phyloP scores from a whole-genome alignment of 129 eudicot species.

The Silybum marianum region DNA sequence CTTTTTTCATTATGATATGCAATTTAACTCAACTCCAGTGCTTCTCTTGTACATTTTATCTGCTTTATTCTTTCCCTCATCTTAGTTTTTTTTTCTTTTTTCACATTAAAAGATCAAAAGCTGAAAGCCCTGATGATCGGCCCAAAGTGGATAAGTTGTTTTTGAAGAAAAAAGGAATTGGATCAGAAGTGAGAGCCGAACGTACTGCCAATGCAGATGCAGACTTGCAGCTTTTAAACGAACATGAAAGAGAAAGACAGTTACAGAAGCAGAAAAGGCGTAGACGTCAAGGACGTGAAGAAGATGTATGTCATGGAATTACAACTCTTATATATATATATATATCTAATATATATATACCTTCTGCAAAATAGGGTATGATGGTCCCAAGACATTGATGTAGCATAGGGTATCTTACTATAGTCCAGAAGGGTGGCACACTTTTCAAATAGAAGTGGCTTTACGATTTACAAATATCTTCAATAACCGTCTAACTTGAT shows the following conservation, averaged over 20 bases:
- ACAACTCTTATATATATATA: neutral
- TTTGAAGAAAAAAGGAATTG: slow-evolving; percentile 86
- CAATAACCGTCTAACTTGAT: neutral
- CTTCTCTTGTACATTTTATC: neutral
- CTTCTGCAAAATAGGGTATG: no score
- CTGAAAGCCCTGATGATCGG: slow-evolving; percentile 53
- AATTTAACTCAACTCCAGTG: neutral
- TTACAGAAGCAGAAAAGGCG: slow-evolving; percentile 84
- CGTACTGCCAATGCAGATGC: slow-evolving; percentile 83
- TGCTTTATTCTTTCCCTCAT: slow-evolving; percentile 1
- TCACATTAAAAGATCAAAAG: slow-evolving; percentile 49
- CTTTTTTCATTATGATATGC: neutral
- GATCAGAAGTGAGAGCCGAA: slow-evolving; percentile 96
- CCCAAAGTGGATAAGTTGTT: slow-evolving; percentile 71
- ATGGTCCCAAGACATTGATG: neutral
- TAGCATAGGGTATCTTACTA: neutral
- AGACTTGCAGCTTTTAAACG: slow-evolving; percentile 77
- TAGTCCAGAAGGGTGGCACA: neutral
- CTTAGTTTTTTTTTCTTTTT: slow-evolving; percentile 3
- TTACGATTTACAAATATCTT: neutral
- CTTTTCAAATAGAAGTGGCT: slow-evolving; percentile 6
- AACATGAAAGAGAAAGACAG: slow-evolving; percentile 78
- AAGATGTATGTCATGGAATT: slow-evolving; percentile 60
- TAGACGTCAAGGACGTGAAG: slow-evolving; percentile 92
- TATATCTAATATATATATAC: neutral